A percentile compares a stretch with the other conserved stretches of the same genome.
phyloP scores from a whole-genome alignment of 2,329 filamentous ascomycete genomes.

The Kalmusia sp. region DNA sequence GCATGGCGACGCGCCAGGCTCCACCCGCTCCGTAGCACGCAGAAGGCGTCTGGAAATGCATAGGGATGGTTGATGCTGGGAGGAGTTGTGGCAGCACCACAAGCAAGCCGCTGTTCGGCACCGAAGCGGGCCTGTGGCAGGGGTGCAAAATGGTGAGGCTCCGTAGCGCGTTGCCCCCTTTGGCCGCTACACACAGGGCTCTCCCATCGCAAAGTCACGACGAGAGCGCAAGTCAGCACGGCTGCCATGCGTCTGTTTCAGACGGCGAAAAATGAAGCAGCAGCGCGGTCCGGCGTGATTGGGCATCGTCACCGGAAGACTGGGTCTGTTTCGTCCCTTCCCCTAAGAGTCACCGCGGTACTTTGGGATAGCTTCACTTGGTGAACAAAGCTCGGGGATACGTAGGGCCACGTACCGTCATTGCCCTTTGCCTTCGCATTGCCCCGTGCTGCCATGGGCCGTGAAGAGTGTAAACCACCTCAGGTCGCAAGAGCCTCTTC shows the following conservation, averaged over 20 bases:
- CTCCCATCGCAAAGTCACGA: conserved; percentile 22
- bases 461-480: conserved; percentile 8
- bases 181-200: conserved; percentile 18
- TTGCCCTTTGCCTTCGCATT: conserved; percentile 41
- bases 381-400: conserved; percentile 33
- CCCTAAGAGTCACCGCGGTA: conserved; percentile 37
- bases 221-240: conserved; percentile 32
- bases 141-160: conserved; percentile 22
- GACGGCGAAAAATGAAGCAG: conserved; percentile 40
- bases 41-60: conserved; percentile 32
- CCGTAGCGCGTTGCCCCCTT: conserved; percentile 10
- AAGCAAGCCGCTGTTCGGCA: conserved; percentile 14
- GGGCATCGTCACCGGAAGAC: conserved; percentile 28
- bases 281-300: conserved; percentile 26
- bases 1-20: conserved; percentile 29
- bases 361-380: conserved; percentile 42
- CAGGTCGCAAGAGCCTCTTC: conserved; percentile 14
- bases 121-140: conserved; percentile 24
- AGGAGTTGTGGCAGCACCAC: conserved; percentile 16
- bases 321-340: conserved; percentile 35
- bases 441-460: conserved; percentile 37
- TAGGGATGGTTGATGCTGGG: conserved; percentile 30
- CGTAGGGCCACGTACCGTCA: conserved; percentile 40
- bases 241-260: conserved; percentile 33
- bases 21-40: conserved; percentile 29